Evolutionary conservation across 768 basidiomycete species (phyloP).

Genomic region (Leccinum variicolor): DNA sequence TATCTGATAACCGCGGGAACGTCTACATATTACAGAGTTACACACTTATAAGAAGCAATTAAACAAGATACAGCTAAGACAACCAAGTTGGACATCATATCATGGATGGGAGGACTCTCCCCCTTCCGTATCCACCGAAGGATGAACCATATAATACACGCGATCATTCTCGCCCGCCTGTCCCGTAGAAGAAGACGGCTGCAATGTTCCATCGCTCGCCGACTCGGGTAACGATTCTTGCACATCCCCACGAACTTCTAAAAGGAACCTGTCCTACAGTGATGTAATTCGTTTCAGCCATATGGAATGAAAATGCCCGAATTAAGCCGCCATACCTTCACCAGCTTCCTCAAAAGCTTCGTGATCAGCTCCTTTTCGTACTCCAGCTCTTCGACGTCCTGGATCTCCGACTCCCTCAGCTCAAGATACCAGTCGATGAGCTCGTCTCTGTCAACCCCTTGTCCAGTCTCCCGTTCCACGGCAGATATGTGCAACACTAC

Average conservation of each 20-base stretch:
- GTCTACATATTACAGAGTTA: too few species aligned
- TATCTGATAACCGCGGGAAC: too few species aligned
- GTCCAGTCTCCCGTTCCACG: constrained; percentile 69
- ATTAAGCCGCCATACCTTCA: constrained; percentile 58
- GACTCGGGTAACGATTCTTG: constrained; percentile 71
- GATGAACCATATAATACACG: constrained; percentile 89
- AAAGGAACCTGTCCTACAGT: constrained; percentile 73
- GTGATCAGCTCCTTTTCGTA: constrained; percentile 86
- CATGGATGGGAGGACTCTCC: constrained; percentile 35
- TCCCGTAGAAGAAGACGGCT: constrained; percentile 47
- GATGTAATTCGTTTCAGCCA: background rate
- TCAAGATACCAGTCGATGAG: constrained; percentile 98
- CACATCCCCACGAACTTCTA: constrained; percentile 81
- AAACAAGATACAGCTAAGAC: constrained; percentile 11
- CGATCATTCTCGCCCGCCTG: constrained; percentile 58
- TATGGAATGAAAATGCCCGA: background rate
- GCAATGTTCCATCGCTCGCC: constrained; percentile 51
- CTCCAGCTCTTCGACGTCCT: constrained; percentile 83
- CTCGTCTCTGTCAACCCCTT: constrained; percentile 84
- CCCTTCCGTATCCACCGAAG: constrained; percentile 72
- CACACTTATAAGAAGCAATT: constrained; percentile 1
- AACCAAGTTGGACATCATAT: constrained; percentile 7
- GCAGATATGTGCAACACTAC: constrained; percentile 80
- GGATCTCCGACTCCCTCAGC: constrained; percentile 76
- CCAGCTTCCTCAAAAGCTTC: constrained; percentile 85